phyloP scores from a whole-genome alignment of 2,329 filamentous ascomycete genomes.

The Rhynchosporium agropyri region DNA sequence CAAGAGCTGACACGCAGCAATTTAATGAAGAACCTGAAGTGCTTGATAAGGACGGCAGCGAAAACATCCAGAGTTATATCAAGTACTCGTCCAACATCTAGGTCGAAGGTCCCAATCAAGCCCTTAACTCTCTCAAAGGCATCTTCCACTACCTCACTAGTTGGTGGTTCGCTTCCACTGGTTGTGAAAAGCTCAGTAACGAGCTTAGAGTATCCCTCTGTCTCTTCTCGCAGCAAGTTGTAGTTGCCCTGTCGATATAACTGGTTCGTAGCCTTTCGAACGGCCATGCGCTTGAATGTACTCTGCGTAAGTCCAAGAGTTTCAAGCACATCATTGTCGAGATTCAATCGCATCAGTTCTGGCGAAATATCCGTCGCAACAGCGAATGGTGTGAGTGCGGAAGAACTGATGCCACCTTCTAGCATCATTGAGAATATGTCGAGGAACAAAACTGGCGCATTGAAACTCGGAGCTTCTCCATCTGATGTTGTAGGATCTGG shows the following conservation, averaged over 20 bases:
- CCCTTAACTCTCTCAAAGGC: slow-evolving; percentile 93
- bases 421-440: slow-evolving; percentile 81
- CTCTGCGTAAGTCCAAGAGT: slow-evolving; percentile 78
- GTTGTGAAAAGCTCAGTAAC: slow-evolving; percentile 95
- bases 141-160: slow-evolving; percentile 75
- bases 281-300: slow-evolving; percentile 81
- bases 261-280: slow-evolving; percentile 88
- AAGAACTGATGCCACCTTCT: slow-evolving; percentile 57
- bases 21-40: slow-evolving; percentile 92
- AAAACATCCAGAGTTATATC: slow-evolving; percentile 96
- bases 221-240: slow-evolving; percentile 92
- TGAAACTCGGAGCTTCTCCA: slow-evolving; percentile 56
- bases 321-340: slow-evolving; percentile 79
- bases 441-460: slow-evolving; percentile 73
- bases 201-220: slow-evolving; percentile 94
- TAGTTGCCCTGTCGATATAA: slow-evolving; percentile 97
- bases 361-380: slow-evolving; percentile 72
- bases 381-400: slow-evolving; percentile 66
- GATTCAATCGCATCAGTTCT: slow-evolving; percentile 72
- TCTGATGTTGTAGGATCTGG: slow-evolving; percentile 53
- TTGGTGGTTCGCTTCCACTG: slow-evolving; percentile 73
- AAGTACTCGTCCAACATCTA: slow-evolving; percentile 91
- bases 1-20: slow-evolving; percentile 89
- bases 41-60: slow-evolving; percentile 88
- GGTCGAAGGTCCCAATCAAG: slow-evolving; percentile 93